A percentile compares a stretch with the other conserved stretches of the same genome.
Evolutionary conservation across 2,329 filamentous ascomycete genomes (phyloP).

Genomic region (Aulographum hederae): DNA sequence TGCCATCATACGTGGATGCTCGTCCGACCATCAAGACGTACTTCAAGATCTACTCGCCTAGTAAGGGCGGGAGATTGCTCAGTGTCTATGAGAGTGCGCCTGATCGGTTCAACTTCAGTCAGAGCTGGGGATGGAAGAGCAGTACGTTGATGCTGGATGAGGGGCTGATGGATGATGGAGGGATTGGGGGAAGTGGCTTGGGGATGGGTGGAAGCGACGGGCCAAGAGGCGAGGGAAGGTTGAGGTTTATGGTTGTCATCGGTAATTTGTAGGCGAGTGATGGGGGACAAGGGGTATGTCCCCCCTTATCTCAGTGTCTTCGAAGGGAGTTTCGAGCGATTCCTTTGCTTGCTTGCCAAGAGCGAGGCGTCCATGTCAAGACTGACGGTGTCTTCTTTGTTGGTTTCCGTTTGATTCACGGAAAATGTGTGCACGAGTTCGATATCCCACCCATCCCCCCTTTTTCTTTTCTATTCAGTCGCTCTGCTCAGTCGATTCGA

Average conservation of each 20-base stretch:
- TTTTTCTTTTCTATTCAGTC: too few relatives aligned
- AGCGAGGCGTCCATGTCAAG: too few relatives aligned
- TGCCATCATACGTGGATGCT: constrained; percentile 35
- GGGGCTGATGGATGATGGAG: constrained; percentile 15
- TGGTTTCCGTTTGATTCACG: too few relatives aligned
- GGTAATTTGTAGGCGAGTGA: constrained; percentile 34
- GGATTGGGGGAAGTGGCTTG: constrained; percentile 16
- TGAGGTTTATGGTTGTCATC: constrained; percentile 42
- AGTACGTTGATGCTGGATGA: constrained; percentile 39
- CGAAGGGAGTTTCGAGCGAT: too few relatives aligned
- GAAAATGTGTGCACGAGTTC: too few relatives aligned
- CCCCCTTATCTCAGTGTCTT: too few relatives aligned
- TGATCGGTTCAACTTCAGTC: constrained; percentile 40
- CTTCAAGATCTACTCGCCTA: constrained; percentile 43
- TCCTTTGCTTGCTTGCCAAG: too few relatives aligned
- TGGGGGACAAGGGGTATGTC: too few relatives aligned
- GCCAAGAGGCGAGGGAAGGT: constrained; percentile 27
- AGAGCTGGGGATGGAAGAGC: constrained; percentile 44
- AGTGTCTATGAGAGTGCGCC: constrained; percentile 40
- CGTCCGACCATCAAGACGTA: constrained; percentile 41
- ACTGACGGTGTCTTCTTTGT: too few relatives aligned
- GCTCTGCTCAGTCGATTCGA: too few relatives aligned
- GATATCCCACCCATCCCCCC: too few relatives aligned
- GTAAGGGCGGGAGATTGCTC: constrained; percentile 37
- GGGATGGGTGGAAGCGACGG: constrained; percentile 8